Conservation (phyloP, 192 early-diverging fungal genomes). For the Dimargaris xerosporica region DNA sequence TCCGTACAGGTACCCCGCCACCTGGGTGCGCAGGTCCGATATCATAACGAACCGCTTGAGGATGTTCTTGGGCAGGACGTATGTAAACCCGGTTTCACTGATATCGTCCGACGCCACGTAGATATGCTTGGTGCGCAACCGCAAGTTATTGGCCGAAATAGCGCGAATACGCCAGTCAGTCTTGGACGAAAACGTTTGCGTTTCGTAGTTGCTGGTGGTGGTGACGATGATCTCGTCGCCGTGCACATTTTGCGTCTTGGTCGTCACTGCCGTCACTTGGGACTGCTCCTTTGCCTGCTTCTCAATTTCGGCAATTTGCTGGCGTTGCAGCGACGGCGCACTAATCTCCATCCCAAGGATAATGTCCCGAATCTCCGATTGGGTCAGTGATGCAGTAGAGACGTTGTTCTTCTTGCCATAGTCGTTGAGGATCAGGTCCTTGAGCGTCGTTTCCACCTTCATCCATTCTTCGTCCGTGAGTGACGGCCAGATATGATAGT, state of each 20-base stretch:
- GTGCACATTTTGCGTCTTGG: constrained; percentile 90
- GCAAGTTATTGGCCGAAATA: constrained; percentile 91
- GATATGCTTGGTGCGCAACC: constrained; percentile 89
- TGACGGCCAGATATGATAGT: constrained; percentile 97
- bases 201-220: constrained; percentile 92
- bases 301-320: constrained; percentile 96
- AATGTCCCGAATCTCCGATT: constrained; percentile 95
- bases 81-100: constrained; percentile 85
- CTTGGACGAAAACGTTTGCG: constrained; percentile 94
- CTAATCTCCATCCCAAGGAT: constrained; percentile 99
- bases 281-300: constrained; percentile 88
- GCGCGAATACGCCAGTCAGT: constrained; percentile 98
- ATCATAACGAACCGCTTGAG: constrained; percentile 93
- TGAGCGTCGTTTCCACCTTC: constrained; percentile 82
- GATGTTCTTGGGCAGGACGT: constrained; percentile 95
- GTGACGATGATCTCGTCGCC: constrained; percentile 98
- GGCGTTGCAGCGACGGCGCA: constrained; percentile 87
- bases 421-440: constrained; percentile 94
- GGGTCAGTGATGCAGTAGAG: constrained; percentile 89
- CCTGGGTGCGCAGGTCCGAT: constrained; percentile 86
- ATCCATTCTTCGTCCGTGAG: constrained; percentile 96
- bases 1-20: constrained; percentile 92
- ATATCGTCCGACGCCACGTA: constrained; percentile 94
- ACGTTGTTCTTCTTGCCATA: constrained; percentile 99
- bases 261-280: constrained; percentile 88